Evolutionary conservation across 1,284 basidiomycete species (phyloP).

Genomic region (Melampsora americana): DNA sequence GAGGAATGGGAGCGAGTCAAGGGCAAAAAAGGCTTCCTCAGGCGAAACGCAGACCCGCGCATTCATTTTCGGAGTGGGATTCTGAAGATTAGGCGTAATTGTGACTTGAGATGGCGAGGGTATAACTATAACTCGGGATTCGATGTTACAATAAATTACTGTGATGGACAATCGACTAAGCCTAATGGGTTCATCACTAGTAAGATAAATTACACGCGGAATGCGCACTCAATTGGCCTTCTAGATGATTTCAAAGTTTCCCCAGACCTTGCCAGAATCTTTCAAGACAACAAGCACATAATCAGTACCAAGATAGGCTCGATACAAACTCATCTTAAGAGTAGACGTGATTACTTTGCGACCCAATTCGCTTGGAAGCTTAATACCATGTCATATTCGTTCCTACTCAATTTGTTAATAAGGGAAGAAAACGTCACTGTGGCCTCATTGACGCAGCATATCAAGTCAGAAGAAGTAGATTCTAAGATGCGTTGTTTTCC

Average conservation of each 20-base stretch:
- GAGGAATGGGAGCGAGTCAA: conserved; percentile 60
- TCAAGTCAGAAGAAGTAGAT: conserved; percentile 55
- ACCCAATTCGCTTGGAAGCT: conserved; percentile 62
- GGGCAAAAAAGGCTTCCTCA: conserved; percentile 43
- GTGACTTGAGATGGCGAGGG: conserved; percentile 62
- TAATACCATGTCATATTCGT: conserved; percentile 64
- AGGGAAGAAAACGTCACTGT: not conserved
- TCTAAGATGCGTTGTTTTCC: conserved; percentile 18
- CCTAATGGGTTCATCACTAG: conserved; percentile 47
- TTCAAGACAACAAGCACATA: conserved; percentile 63
- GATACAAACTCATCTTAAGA: conserved; percentile 60
- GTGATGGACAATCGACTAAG: conserved; percentile 52
- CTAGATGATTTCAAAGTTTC: conserved; percentile 68
- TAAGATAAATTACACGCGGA: conserved; percentile 58
- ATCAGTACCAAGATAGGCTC: conserved; percentile 59
- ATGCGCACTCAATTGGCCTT: conserved; percentile 65
- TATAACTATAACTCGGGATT: conserved; percentile 68
- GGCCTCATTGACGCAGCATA: conserved; percentile 52
- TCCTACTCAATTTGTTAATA: conserved; percentile 65
- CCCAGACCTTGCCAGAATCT: conserved; percentile 64
- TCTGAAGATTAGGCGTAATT: conserved; percentile 63
- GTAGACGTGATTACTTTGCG: conserved; percentile 62
- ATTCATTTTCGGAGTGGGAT: conserved; percentile 59
- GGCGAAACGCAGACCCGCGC: conserved; percentile 55
- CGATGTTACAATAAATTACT: conserved; percentile 63